These are phyloP conservation scores for Takakia lepidozioides DNA, from an alignment of 225 moss, liverwort and hornwort genomes.

Conservation along the genomic window DNA sequence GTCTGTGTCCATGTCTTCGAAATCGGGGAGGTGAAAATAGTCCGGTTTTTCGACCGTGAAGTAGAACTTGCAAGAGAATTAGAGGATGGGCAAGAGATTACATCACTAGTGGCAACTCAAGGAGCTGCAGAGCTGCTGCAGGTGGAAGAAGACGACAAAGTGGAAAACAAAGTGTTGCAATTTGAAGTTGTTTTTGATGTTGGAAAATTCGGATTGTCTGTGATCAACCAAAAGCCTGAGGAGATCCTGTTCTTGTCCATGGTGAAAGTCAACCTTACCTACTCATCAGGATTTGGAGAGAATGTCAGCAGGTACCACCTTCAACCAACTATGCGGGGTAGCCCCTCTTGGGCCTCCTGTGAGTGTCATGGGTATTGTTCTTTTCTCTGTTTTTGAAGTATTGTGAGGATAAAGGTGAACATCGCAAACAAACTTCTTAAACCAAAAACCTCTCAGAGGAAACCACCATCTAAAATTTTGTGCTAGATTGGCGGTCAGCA, in stretches of 20 bases:
- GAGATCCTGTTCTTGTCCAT: conserved; percentile 69
- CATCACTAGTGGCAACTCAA: conserved; percentile 20
- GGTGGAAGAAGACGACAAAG: conserved; percentile 25
- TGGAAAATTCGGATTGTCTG: conserved; percentile 59
- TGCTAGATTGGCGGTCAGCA: too few species aligned
- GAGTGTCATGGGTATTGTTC: too few species aligned
- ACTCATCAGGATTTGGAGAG: conserved; percentile 67
- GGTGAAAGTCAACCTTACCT: conserved; percentile 48
- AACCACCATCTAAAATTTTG: too few species aligned
- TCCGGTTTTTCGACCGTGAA: conserved; percentile 61
- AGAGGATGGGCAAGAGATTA: conserved; percentile 43
- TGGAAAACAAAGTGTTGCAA: conserved; percentile 35
- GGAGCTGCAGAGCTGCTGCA: conserved; percentile 21
- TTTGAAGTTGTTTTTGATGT: conserved; percentile 56
- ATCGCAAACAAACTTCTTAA: too few species aligned
- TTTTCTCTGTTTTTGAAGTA: too few species aligned
- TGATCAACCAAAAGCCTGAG: conserved; percentile 65
- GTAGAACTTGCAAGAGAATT: conserved; percentile 18
- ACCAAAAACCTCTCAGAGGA: too few species aligned
- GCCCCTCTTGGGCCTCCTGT: too few species aligned
- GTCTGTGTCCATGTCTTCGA: conserved; percentile 55
- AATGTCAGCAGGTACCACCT: conserved; percentile 78
- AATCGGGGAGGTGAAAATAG: conserved; percentile 54
- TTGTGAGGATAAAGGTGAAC: too few species aligned
- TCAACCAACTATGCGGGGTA: too few species aligned